Conservation (phyloP, 495 filamentous ascomycete species). For the Hyaloscypha bicolor region DNA sequence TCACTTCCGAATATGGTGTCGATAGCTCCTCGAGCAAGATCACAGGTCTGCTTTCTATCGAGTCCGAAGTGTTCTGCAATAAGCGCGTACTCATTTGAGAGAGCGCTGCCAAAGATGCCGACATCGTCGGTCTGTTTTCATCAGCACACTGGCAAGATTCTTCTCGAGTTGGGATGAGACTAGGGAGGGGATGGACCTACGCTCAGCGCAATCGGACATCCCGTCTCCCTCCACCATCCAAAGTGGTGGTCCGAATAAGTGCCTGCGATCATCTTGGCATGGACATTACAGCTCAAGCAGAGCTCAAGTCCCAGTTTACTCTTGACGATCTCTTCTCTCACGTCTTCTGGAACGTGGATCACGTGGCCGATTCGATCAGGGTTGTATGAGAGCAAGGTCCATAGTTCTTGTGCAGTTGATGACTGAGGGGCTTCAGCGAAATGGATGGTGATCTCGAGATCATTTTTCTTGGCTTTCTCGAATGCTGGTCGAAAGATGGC, state of each 20-base stretch:
- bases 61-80: slow-evolving; percentile 72
- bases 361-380: slow-evolving; percentile 81
- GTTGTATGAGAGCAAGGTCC: slow-evolving; percentile 59
- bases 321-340: slow-evolving; percentile 56
- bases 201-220: slow-evolving; percentile 58
- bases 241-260: slow-evolving; percentile 74
- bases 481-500: slow-evolving; percentile 59
- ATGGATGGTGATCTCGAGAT: slow-evolving; percentile 71
- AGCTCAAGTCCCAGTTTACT: slow-evolving; percentile 68
- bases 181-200: slow-evolving; percentile 46
- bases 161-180: not conserved
- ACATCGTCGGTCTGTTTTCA: slow-evolving; percentile 80
- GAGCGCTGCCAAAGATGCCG: slow-evolving; percentile 74
- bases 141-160: slow-evolving; percentile 2
- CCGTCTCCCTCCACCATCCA: slow-evolving; percentile 58
- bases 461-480: slow-evolving; percentile 48
- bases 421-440: slow-evolving; percentile 69
- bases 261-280: slow-evolving; percentile 70
- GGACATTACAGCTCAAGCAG: slow-evolving; percentile 81
- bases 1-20: slow-evolving; percentile 67
- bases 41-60: slow-evolving; percentile 52
- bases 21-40: slow-evolving; percentile 57
- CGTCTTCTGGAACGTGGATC: slow-evolving; percentile 64
- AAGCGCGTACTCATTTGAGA: slow-evolving; percentile 81
- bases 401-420: slow-evolving; percentile 57